phyloP scores from a whole-genome alignment of 2,329 filamentous ascomycete genomes.

The Trichoderma cornu-damae region DNA sequence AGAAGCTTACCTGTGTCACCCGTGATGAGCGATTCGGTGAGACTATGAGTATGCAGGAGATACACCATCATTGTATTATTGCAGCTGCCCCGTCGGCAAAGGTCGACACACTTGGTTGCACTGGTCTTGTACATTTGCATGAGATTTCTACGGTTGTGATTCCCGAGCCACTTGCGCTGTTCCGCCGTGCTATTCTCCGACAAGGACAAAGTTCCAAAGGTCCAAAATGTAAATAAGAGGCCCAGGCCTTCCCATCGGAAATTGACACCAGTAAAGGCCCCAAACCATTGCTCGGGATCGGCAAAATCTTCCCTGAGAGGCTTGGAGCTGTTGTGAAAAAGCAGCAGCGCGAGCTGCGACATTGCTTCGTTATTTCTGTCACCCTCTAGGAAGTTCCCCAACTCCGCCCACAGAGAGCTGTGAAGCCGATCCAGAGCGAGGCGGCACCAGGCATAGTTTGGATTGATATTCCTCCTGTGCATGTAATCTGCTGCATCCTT shows the following conservation, averaged over 20 bases:
- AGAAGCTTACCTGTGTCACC: conserved; percentile 10
- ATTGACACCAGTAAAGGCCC: conserved; percentile 35
- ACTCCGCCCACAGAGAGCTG: not conserved
- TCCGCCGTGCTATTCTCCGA: not conserved
- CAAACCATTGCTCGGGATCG: conserved; percentile 35
- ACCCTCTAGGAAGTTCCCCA: not conserved
- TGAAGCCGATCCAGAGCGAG: conserved; percentile 8
- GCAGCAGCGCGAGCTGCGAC: conserved; percentile 27
- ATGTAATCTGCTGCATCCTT: not conserved
- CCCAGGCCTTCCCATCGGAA: conserved; percentile 44
- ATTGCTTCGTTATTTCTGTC: not conserved
- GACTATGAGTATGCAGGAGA: not conserved
- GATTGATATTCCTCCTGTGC: not conserved
- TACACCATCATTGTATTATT: conserved; percentile 14
- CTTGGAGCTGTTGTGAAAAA: conserved; percentile 37
- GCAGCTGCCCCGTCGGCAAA: not conserved
- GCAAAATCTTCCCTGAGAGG: conserved; percentile 34
- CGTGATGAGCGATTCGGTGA: not conserved
- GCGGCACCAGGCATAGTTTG: not conserved
- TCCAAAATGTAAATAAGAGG: conserved; percentile 28
- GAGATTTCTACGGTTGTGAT: conserved; percentile 4
- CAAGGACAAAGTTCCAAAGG: not conserved
- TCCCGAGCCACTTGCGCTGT: conserved; percentile 1
- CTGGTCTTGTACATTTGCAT: not conserved
- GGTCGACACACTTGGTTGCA: not conserved